Percentiles rank a stretch among this genome's conserved stretches.
Evolutionary conservation across 164 flowering plant species (phyloP).

Genomic region (Aristolochia contorta): DNA sequence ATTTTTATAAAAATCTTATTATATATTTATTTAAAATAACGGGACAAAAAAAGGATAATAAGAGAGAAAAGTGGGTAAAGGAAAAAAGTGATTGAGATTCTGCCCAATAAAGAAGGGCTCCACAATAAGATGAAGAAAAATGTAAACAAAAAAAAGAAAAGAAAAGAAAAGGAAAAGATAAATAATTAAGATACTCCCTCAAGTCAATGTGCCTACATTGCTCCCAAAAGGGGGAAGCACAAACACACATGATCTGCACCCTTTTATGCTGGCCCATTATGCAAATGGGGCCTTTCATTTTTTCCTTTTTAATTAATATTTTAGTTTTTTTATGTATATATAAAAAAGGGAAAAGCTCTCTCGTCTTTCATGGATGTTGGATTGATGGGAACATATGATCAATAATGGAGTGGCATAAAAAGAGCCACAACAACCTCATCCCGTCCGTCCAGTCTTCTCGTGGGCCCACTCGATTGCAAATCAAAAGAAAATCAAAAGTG

Average conservation of each 20-base stretch:
- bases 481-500: too few relatives aligned
- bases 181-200: slow-evolving; percentile 8
- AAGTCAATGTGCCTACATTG: slow-evolving; percentile 27
- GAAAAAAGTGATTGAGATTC: too few relatives aligned
- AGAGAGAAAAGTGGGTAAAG: too few relatives aligned
- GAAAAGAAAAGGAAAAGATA: slow-evolving; percentile 6
- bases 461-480: too few relatives aligned
- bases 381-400: slow-evolving; percentile 21
- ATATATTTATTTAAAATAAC: too few relatives aligned
- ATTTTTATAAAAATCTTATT: too few relatives aligned
- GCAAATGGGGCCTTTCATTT: not conserved
- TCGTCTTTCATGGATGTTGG: slow-evolving; percentile 19
- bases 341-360: not conserved
- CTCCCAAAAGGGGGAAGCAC: slow-evolving; percentile 29
- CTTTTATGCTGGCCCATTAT: slow-evolving; percentile 2
- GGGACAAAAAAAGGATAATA: too few relatives aligned
- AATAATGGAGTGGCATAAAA: not conserved
- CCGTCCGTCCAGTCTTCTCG: not conserved
- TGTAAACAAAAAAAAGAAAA: not conserved
- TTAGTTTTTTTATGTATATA: too few relatives aligned
- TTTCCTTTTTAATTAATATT: too few relatives aligned
- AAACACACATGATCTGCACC: slow-evolving; percentile 19
- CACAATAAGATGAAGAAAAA: too few relatives aligned
- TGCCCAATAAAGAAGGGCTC: too few relatives aligned
- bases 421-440: slow-evolving; percentile 3